Conservation (phyloP, 2,329 filamentous ascomycete species). For the Trichoderma sp. region DNA sequence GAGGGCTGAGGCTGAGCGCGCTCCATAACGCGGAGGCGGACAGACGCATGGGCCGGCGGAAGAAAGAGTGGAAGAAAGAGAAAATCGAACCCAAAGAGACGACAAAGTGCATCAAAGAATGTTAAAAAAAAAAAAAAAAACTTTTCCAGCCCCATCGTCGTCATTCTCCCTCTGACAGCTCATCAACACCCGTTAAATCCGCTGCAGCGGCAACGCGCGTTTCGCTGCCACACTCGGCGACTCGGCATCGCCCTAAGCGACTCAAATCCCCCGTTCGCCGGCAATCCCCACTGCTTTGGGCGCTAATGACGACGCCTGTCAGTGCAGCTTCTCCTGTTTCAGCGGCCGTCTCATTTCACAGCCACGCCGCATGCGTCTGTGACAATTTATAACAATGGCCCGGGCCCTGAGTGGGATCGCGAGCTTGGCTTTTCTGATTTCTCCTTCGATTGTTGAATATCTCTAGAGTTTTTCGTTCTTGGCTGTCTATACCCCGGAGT, state of each 20-base stretch:
- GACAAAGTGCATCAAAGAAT: neutral
- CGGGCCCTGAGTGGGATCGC: neutral
- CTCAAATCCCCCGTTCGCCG: neutral
- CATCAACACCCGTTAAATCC: neutral
- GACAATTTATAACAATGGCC: neutral
- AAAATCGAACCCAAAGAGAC: neutral
- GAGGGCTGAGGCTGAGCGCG: neutral
- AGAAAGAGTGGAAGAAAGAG: neutral
- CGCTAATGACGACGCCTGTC: slow-evolving; percentile 19
- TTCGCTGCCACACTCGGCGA: slow-evolving; percentile 2
- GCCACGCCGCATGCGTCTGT: neutral
- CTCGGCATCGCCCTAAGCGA: slow-evolving; percentile 3
- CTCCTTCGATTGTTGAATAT: neutral
- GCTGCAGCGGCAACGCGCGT: neutral
- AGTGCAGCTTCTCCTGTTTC: slow-evolving; percentile 11
- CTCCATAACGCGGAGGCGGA: neutral
- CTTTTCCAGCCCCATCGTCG: neutral
- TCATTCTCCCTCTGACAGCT: neutral
- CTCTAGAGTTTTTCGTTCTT: neutral
- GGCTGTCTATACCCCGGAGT: neutral
- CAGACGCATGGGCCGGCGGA: neutral
- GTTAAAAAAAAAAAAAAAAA: neutral
- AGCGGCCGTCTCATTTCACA: slow-evolving; percentile 13
- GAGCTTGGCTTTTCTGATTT: neutral
- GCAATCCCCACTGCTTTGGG: neutral